Conservation (phyloP, 2,329 filamentous ascomycete genomes). For the Elsinoe arachidis region DNA sequence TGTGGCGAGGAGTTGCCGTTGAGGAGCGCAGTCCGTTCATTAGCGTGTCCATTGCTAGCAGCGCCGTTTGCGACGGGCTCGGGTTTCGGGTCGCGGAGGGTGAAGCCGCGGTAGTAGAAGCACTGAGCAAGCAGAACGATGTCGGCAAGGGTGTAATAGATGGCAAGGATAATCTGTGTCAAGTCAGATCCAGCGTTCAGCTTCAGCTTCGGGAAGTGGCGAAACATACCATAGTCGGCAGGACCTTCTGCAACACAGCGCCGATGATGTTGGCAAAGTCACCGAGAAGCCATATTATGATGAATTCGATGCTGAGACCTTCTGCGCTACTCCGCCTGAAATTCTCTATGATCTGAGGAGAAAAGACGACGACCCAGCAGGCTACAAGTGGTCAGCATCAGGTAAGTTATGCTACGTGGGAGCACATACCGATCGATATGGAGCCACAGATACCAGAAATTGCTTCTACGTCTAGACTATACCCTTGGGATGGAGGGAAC, state of each 20-base stretch:
- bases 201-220: neutral
- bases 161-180: constrained; percentile 67
- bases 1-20: constrained; percentile 20
- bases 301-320: constrained; percentile 81
- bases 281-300: constrained; percentile 84
- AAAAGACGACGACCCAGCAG: constrained; percentile 97
- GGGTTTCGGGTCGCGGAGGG: constrained; percentile 64
- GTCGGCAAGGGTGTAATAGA: constrained; percentile 89
- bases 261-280: constrained; percentile 97
- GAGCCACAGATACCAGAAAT: constrained; percentile 91
- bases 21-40: constrained; percentile 30
- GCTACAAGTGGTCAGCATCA: constrained; percentile 35
- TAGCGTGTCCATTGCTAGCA: constrained; percentile 20
- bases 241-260: constrained; percentile 79
- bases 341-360: constrained; percentile 92
- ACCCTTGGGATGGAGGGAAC: constrained; percentile 46
- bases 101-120: constrained; percentile 89
- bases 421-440: constrained; percentile 59
- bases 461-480: constrained; percentile 76
- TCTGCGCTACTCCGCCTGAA: constrained; percentile 78
- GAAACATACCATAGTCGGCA: constrained; percentile 75
- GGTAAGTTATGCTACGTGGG: neutral
- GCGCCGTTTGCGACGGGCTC: constrained; percentile 13
- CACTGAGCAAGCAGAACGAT: constrained; percentile 81
- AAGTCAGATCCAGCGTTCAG: constrained; percentile 2